Evolutionary conservation across 306 rosid genomes (phyloP), one percentile per base, ranked within the genome.

Genomic region (Quercus bicolor): DNA sequence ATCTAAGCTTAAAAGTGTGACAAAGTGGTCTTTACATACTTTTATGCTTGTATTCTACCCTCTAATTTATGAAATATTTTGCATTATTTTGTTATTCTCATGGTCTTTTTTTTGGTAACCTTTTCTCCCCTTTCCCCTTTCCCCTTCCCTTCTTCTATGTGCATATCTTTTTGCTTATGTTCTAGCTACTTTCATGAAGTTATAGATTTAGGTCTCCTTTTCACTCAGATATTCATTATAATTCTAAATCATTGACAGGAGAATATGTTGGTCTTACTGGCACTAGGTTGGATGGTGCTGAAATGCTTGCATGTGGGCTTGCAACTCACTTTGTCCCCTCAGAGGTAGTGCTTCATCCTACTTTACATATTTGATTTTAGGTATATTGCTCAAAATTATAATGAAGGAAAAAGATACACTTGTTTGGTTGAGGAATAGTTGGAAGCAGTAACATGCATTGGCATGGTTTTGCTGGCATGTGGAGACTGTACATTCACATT

Each of bases 251-350:
- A 68, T 78, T 75, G 82, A 91, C 97, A 95, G 98, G 98, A 68
- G 98, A 95, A 83, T 92, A 92, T 85, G 92, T 84, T 81, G 98
- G 98, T 83, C 96, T 95, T 74, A 90, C 94, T 1, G 96, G 98
- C 76, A 80, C 97, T 56, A 88, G 98, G 85, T 85, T 95, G 92
- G 92, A 92, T 90, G 98, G 93, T 82, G 96, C 98, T 72, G 98
- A 95, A 90, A 90, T 95, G 98, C 91, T 95, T 86, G 89, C 87
- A 4, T 92, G 97, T 79, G 96, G 96, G 78, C 98, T 95, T 88
- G 98, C 98, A 60, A 92, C 98, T 68, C 98, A 95, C 89, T 91
- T 88, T 87, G 97, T 95, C 48, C 84, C 88, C 70, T 91, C 98
- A 70, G 64, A 70, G 70, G 98, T 92, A 90, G 71, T 61, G 78